Evolutionary conservation across 2,329 filamentous ascomycete species (phyloP).

Genomic region (Chaetomium sp.): DNA sequence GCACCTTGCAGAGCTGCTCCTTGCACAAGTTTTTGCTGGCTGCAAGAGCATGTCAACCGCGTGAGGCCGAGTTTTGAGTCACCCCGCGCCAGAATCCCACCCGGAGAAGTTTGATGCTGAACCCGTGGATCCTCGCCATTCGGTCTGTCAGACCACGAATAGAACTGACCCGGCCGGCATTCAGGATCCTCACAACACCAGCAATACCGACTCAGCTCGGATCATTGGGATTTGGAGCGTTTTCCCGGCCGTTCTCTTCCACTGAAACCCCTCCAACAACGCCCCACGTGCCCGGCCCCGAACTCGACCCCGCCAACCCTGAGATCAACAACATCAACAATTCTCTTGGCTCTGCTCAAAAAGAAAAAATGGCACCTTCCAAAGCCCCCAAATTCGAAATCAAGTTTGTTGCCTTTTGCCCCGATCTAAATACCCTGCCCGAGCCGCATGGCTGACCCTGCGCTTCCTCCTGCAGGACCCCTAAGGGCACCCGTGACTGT

Average conservation of each 20-base stretch:
- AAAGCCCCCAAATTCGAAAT: slow-evolving; percentile 21
- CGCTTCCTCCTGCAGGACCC: slow-evolving; percentile 56
- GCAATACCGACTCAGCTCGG: neutral
- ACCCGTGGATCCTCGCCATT: slow-evolving; percentile 17
- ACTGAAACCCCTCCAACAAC: slow-evolving; percentile 2
- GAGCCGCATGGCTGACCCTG: slow-evolving; percentile 4
- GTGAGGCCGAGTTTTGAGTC: slow-evolving; percentile 14
- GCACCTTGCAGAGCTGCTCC: neutral
- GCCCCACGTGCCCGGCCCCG: slow-evolving; percentile 4
- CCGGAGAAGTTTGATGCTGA: slow-evolving; percentile 19
- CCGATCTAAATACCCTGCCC: neutral
- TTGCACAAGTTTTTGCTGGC: slow-evolving; percentile 13
- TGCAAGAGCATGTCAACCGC: neutral
- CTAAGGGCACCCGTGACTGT: slow-evolving; percentile 69
- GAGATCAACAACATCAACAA: slow-evolving; percentile 7
- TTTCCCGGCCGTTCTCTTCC: slow-evolving; percentile 2
- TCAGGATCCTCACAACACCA: slow-evolving; percentile 1
- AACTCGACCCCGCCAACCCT: slow-evolving; percentile 9
- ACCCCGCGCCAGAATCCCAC: slow-evolving; percentile 17
- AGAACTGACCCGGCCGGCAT: slow-evolving; percentile 8
- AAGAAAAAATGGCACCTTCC: slow-evolving; percentile 13
- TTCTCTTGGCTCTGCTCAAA: neutral
- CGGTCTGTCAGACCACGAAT: slow-evolving; percentile 20
- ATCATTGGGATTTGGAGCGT: neutral
- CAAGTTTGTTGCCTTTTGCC: slow-evolving; percentile 11